Conservation (phyloP, 352 stramenopile species). For the Globisporangium paroecandrum region DNA sequence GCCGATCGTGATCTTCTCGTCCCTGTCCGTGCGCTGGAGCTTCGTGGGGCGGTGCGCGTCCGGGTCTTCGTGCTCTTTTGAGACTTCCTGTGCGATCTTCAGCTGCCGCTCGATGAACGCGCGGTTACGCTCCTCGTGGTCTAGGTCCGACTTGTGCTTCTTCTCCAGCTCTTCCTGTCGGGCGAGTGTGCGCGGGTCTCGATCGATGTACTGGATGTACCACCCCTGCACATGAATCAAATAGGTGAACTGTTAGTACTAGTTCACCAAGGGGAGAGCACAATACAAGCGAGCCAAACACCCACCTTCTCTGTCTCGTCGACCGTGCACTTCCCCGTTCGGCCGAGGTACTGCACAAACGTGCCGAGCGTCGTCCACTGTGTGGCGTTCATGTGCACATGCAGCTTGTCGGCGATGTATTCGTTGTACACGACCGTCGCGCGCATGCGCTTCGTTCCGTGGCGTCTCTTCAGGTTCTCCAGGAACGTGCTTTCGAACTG, state of each 20-base stretch:
- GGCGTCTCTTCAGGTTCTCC: slow-evolving; percentile 91
- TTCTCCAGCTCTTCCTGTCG: slow-evolving; percentile 85
- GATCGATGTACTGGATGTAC: slow-evolving; percentile 96
- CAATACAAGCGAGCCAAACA: not conserved
- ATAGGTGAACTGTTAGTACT: not conserved
- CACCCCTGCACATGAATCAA: slow-evolving; percentile 59
- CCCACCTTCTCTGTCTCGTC: slow-evolving; percentile 95
- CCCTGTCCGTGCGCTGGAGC: slow-evolving; percentile 44
- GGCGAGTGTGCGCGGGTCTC: slow-evolving; percentile 89
- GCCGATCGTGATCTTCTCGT: slow-evolving; percentile 42
- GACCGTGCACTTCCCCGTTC: slow-evolving; percentile 94
- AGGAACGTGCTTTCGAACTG: slow-evolving; percentile 96
- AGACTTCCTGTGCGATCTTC: slow-evolving; percentile 48
- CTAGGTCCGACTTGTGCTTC: slow-evolving; percentile 87
- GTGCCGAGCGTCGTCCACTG: slow-evolving; percentile 95
- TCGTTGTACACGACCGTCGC: slow-evolving; percentile 99
- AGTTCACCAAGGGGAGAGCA: not conserved
- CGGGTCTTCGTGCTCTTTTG: slow-evolving; percentile 23
- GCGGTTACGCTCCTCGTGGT: slow-evolving; percentile 85
- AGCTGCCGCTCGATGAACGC: slow-evolving; percentile 76
- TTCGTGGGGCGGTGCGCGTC: slow-evolving; percentile 55
- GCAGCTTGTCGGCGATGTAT: slow-evolving; percentile 98
- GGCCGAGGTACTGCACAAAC: slow-evolving; percentile 99
- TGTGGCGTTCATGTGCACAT: slow-evolving; percentile 99
- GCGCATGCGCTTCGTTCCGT: slow-evolving; percentile 96